Evolutionary conservation across 306 rosid genomes (phyloP).

Genomic region (Rubus idaeus): DNA sequence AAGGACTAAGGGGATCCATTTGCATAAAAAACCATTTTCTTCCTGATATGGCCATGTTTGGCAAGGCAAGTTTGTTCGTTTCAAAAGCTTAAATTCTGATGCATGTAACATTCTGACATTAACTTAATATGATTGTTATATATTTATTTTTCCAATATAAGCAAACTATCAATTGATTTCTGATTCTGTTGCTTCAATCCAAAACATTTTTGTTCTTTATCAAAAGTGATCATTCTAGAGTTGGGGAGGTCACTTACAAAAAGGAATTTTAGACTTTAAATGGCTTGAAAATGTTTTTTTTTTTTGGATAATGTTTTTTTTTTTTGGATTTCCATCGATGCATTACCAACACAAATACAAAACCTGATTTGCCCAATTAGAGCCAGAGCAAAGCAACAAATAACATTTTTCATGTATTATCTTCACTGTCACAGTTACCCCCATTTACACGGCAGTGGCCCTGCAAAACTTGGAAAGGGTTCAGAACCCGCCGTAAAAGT

Average conservation of each 20-base stretch:
- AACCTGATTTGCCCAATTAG: background rate
- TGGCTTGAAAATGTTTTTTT: background rate
- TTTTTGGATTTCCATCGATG: background rate
- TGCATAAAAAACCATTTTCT: too few relatives aligned
- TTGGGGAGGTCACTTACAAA: background rate
- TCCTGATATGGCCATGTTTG: too few relatives aligned
- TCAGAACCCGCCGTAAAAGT: background rate
- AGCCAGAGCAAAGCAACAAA: background rate
- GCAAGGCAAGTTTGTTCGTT: too few relatives aligned
- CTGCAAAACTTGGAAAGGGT: background rate
- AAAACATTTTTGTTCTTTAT: too few relatives aligned
- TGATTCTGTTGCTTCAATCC: too few relatives aligned
- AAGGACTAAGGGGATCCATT: too few relatives aligned
- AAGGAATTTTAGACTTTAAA: background rate
- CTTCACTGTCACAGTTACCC: background rate
- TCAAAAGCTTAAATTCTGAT: too few relatives aligned
- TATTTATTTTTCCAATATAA: too few relatives aligned
- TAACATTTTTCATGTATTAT: background rate
- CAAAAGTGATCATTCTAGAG: too few relatives aligned
- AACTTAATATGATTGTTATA: too few relatives aligned
- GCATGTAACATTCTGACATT: too few relatives aligned
- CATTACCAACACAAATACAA: background rate
- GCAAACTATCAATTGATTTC: too few relatives aligned
- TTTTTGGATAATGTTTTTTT: background rate
- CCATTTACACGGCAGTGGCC: slow-evolving; percentile 5